These are phyloP conservation scores for Aureobasidium zeae DNA, from an alignment of 2,329 filamentous ascomycete species.

Conservation along the genomic window DNA sequence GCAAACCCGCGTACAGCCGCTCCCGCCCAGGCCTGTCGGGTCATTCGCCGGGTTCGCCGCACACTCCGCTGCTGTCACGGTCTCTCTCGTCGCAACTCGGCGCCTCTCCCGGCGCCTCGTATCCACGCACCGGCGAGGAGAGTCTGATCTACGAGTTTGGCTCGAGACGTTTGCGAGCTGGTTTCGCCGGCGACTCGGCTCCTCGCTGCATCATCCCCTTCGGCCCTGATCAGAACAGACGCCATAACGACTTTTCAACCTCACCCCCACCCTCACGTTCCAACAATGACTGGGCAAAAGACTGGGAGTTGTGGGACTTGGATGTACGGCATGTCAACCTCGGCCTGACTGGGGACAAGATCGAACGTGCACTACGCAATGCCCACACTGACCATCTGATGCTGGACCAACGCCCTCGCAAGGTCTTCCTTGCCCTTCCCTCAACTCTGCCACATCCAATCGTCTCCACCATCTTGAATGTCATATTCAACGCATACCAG, in stretches of 20 bases:
- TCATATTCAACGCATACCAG: conserved; percentile 74
- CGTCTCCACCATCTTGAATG: conserved; percentile 64
- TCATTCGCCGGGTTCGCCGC: conserved; percentile 45
- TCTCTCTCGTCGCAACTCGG: conserved; percentile 51
- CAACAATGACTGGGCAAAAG: conserved; percentile 53
- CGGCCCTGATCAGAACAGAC: conserved; percentile 63
- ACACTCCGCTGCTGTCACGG: conserved; percentile 50
- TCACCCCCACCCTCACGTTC: conserved; percentile 42
- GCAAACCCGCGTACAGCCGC: conserved; percentile 11
- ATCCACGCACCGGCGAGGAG: conserved; percentile 63
- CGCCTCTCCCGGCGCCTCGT: conserved; percentile 48
- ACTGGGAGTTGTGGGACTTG: conserved; percentile 66
- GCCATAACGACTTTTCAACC: conserved; percentile 69
- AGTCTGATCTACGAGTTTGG: conserved; percentile 75
- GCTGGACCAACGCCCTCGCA: conserved; percentile 57
- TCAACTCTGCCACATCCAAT: conserved; percentile 68
- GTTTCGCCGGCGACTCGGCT: conserved; percentile 73
- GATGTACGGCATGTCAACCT: conserved; percentile 67
- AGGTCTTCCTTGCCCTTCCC: conserved; percentile 66
- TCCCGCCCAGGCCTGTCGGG: conserved; percentile 25
- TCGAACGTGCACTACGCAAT: conserved; percentile 73
- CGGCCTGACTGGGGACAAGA: conserved; percentile 72
- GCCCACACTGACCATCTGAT: conserved; percentile 68
- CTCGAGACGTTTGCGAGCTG: conserved; percentile 65
- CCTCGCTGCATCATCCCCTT: conserved; percentile 65